phyloP scores from a whole-genome alignment of 2,329 filamentous ascomycete genomes.

The Dactylellina sp. region DNA sequence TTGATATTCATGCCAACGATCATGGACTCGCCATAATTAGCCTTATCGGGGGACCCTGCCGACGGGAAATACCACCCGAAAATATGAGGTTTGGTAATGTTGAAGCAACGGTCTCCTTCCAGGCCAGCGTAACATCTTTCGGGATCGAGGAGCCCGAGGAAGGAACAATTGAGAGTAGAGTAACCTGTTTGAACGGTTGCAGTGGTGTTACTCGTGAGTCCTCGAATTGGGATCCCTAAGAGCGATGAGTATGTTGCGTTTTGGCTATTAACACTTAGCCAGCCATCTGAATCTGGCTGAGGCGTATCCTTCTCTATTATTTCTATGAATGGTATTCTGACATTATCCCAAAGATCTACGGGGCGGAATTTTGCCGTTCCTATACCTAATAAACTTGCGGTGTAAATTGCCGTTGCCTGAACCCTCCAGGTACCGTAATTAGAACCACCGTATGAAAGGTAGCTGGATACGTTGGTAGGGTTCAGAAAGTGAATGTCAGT shows the following conservation, averaged over 20 bases:
- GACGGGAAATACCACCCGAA: slow-evolving; percentile 1
- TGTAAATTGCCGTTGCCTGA: too few relatives aligned
- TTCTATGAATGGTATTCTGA: slow-evolving; percentile 8
- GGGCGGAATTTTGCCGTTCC: neutral
- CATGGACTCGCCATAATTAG: neutral
- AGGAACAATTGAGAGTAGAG: slow-evolving; percentile 9
- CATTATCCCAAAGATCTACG: slow-evolving; percentile 12
- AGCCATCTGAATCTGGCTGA: too few relatives aligned
- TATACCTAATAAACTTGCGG: slow-evolving; percentile 4
- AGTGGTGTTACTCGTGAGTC: slow-evolving; percentile 1
- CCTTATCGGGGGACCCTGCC: too few relatives aligned
- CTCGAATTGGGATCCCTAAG: slow-evolving; percentile 9
- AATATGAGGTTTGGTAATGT: neutral
- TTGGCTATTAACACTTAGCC: neutral
- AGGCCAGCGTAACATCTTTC: neutral
- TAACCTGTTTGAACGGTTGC: slow-evolving; percentile 6
- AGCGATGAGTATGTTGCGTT: slow-evolving; percentile 14
- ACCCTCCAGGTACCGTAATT: too few relatives aligned
- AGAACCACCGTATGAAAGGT: too few relatives aligned
- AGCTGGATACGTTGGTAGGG: slow-evolving; percentile 1
- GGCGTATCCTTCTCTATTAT: neutral
- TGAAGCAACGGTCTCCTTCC: neutral
- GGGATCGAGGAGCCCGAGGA: neutral
- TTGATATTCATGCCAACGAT: slow-evolving; percentile 10
- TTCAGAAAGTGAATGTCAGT: slow-evolving; percentile 1